These are phyloP conservation scores for Vairimorpha necatrix DNA, from an alignment of 371 early-diverging fungal genomes.

Conservation along the genomic window DNA sequence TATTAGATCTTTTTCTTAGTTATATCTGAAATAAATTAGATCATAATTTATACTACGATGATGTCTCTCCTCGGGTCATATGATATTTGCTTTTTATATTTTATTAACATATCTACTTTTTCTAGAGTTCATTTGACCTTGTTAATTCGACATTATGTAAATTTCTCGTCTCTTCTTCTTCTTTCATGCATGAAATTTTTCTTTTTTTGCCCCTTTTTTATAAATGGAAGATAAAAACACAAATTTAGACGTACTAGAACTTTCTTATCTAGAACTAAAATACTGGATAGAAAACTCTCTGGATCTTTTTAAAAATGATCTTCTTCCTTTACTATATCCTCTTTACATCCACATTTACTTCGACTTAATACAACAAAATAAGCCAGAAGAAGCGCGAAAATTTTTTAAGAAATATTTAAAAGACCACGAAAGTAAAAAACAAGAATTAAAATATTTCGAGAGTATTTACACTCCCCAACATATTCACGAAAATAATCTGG, in stretches of 20 bases:
- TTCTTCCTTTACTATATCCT: conserved; percentile 78
- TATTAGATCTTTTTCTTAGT: too few relatives aligned
- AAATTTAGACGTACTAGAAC: conserved; percentile 28
- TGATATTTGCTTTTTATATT: too few relatives aligned
- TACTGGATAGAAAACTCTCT: conserved; percentile 87
- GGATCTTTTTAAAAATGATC: conserved; percentile 71
- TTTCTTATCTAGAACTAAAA: conserved; percentile 70
- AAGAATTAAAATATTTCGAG: conserved; percentile 66
- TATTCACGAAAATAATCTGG: conserved; percentile 73
- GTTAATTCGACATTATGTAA: too few relatives aligned
- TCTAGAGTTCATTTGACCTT: too few relatives aligned
- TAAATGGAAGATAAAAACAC: not conserved
- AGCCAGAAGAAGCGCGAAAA: conserved; percentile 66
- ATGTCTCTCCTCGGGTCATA: too few relatives aligned
- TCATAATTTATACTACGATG: too few relatives aligned
- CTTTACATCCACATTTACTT: conserved; percentile 85
- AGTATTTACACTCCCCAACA: conserved; percentile 71
- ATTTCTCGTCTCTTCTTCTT: too few relatives aligned
- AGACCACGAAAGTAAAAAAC: conserved; percentile 70
- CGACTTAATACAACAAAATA: conserved; percentile 69
- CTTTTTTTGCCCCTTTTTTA: not conserved
- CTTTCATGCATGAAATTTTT: not conserved
- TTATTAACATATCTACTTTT: too few relatives aligned
- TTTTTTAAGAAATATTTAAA: conserved; percentile 75
- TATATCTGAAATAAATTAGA: too few relatives aligned